Percentiles rank a stretch among this genome's conserved stretches.
Conservation (phyloP, 2,329 filamentous ascomycete genomes). For the Trichophyton verrucosum region DNA sequence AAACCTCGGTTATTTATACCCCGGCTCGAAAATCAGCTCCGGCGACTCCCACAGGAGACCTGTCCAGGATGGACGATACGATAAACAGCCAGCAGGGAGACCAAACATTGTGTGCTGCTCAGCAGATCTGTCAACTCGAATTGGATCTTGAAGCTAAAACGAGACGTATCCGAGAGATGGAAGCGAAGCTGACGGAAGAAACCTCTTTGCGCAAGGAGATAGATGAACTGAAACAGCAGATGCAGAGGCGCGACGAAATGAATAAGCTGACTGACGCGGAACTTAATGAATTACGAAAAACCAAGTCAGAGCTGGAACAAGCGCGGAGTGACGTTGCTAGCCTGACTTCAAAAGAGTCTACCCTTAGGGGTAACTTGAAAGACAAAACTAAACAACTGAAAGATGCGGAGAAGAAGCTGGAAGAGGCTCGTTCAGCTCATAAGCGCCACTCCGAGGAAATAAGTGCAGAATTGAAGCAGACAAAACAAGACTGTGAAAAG, state of each 20-base stretch:
- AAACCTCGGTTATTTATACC: slow-evolving; percentile 1
- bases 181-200: not conserved
- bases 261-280: slow-evolving; percentile 8
- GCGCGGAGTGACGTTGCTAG: slow-evolving; percentile 3
- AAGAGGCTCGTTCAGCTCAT: slow-evolving; percentile 23
- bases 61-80: not conserved
- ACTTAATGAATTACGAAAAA: slow-evolving; percentile 15
- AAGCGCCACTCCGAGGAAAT: slow-evolving; percentile 27
- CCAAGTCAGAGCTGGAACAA: slow-evolving; percentile 13
- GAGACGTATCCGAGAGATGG: slow-evolving; percentile 13
- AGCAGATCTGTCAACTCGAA: slow-evolving; percentile 30
- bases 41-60: not conserved
- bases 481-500: slow-evolving; percentile 25
- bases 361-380: slow-evolving; percentile 21
- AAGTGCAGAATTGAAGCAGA: slow-evolving; percentile 25
- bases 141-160: slow-evolving; percentile 26
- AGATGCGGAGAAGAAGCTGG: slow-evolving; percentile 22
- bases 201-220: not conserved
- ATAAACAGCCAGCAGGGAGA: not conserved
- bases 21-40: not conserved
- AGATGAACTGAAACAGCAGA: not conserved
- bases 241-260: not conserved
- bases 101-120: slow-evolving; percentile 26
- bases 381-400: slow-evolving; percentile 26
- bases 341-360: not conserved